Conservation (phyloP, 768 basidiomycete genomes). For the Calocybe indica region DNA sequence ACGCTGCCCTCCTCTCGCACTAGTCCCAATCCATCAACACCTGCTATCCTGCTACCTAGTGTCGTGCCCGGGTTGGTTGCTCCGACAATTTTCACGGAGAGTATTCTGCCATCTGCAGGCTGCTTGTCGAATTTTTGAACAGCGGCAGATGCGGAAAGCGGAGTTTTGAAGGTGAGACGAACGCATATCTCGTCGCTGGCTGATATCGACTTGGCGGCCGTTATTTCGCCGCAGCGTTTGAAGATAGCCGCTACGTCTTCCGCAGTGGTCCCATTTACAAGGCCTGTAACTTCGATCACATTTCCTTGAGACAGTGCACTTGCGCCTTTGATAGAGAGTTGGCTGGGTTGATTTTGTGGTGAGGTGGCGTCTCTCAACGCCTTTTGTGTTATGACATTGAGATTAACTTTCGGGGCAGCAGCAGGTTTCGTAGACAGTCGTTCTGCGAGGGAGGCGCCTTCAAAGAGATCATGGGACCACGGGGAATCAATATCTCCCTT, state of each 20-base stretch:
- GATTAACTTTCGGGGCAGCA: conserved; percentile 43
- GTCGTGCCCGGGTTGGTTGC: conserved; percentile 40
- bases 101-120: conserved; percentile 73
- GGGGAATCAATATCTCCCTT: conserved; percentile 61
- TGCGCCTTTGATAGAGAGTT: conserved; percentile 66
- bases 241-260: conserved; percentile 86
- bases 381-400: conserved; percentile 47
- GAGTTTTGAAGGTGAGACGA: conserved; percentile 66
- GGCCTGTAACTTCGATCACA: conserved; percentile 68
- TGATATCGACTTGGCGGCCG: conserved; percentile 34
- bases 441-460: conserved; percentile 54
- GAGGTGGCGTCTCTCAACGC: conserved; percentile 59
- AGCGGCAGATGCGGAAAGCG: conserved; percentile 56
- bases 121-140: conserved; percentile 75
- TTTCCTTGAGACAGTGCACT: conserved; percentile 45
- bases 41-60: conserved; percentile 54
- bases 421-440: conserved; percentile 42
- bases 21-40: conserved; percentile 43
- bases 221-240: conserved; percentile 68
- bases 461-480: conserved; percentile 73
- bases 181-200: conserved; percentile 44
- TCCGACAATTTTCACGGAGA: conserved; percentile 62
- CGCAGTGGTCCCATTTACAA: conserved; percentile 71
- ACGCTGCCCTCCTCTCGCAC: conserved; percentile 50
- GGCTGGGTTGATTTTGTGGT: conserved; percentile 14